phyloP scores from a whole-genome alignment of 2,329 filamentous ascomycete genomes.

The Cytospora leucostoma region DNA sequence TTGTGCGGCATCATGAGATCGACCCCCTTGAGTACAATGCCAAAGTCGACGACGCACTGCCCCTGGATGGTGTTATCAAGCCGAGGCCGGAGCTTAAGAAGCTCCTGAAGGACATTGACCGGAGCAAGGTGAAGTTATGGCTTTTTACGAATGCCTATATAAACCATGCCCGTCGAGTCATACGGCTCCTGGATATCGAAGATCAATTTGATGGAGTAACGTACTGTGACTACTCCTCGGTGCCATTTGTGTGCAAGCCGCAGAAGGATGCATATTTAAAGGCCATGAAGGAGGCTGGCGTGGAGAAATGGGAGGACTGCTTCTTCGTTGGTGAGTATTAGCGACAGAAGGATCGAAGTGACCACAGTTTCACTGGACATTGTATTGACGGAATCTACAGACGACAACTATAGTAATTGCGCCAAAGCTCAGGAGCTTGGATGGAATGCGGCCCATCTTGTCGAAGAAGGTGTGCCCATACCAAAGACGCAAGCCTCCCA shows the following conservation, averaged over 20 bases:
- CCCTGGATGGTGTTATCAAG: conserved; percentile 80
- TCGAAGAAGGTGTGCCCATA: conserved; percentile 70
- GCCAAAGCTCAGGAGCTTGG: conserved; percentile 74
- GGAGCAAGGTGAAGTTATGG: conserved; percentile 82
- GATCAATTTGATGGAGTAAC: conserved; percentile 94
- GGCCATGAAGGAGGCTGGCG: conserved; percentile 82
- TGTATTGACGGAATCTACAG: conserved; percentile 46
- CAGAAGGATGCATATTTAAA: conserved; percentile 80
- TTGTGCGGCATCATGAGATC: conserved; percentile 92
- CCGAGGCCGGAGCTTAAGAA: conserved; percentile 73
- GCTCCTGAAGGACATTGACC: conserved; percentile 81
- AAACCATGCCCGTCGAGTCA: conserved; percentile 81
- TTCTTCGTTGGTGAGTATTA: conserved; percentile 82
- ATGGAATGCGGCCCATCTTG: conserved; percentile 83
- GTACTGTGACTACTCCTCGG: conserved; percentile 81
- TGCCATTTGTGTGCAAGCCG: conserved; percentile 84
- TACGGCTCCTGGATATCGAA: conserved; percentile 77
- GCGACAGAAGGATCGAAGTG: rapidly evolving
- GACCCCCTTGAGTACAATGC: conserved; percentile 92
- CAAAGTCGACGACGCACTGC: conserved; percentile 92
- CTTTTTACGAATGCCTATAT: conserved; percentile 96
- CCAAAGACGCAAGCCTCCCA: conserved; percentile 68
- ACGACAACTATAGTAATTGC: conserved; percentile 87
- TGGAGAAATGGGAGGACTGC: conserved; percentile 68
- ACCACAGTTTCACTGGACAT: not conserved